Evolutionary conservation across 78 protist genomes (phyloP).

Genomic region (Dictyostelium brefeldianum): DNA sequence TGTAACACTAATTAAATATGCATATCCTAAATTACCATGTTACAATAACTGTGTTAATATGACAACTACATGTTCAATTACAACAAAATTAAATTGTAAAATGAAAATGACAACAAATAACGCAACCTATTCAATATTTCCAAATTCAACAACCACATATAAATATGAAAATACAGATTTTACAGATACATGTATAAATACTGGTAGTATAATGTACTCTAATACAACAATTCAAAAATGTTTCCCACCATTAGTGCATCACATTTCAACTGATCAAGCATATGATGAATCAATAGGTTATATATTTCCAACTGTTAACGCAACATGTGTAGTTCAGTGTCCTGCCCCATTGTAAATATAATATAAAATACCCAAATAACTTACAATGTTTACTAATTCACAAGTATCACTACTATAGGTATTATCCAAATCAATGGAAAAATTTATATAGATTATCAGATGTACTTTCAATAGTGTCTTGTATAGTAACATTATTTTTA

Average conservation of each 20-base stretch:
- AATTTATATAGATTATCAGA: constrained; percentile 16
- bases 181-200: background rate
- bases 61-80: background rate
- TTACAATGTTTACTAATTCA: too few relatives aligned
- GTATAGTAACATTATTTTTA: constrained; percentile 10
- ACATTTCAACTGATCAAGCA: background rate
- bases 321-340: constrained; percentile 2
- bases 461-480: background rate
- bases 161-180: background rate
- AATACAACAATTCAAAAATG: constrained; percentile 1
- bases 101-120: background rate
- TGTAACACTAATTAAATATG: background rate
- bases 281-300: constrained; percentile 2
- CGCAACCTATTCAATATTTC: background rate
- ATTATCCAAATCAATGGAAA: background rate
- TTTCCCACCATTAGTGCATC: background rate
- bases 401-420: too few relatives aligned
- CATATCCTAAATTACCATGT: constrained; percentile 9
- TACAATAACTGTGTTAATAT: background rate
- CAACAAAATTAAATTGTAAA: background rate
- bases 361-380: background rate
- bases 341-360: constrained; percentile 5
- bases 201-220: background rate
- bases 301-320: background rate
- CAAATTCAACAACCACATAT: background rate